Base-by-base conservation (phyloP, 163 green algal species). In the Volvox carteri region DNA sequence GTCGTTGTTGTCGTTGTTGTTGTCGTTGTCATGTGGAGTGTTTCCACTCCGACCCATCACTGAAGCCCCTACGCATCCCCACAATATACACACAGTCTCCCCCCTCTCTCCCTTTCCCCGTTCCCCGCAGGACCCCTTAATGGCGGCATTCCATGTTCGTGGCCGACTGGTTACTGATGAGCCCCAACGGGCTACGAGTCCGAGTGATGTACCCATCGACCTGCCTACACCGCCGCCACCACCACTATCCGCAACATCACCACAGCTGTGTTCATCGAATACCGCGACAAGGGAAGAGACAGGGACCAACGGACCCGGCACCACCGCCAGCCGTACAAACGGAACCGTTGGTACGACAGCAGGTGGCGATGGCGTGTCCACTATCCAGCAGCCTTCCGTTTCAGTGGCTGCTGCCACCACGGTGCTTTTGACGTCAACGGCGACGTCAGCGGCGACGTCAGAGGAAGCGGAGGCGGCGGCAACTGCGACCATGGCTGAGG, bases 141-240 rank as follows among this genome's bases (percentile, higher is more conserved):
- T 86, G 62, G 65, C 88, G 2, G 89, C 85, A 12, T 92, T 92
- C 58, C 65, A 91, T 14, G 65, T 79, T 7, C 75, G 85, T 2
- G 8, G 30, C 39, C 70, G 37, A 52, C 79, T 62, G 21, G n/a
- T 85, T 46, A 46, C 39, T 18, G 62, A 84, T 18, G 62, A 84
- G 78, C 70, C 74, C 30, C 88, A 93, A 37, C 30, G 23, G 0
- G 88, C 81, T 18, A 42, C 37, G 0, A 65, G 62, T 19, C 4
- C 8, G 4, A 23, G 5, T 0, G 85, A 92, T 67, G 28, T 91
- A 50, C 91, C 89, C 72, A 90, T 92, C 33, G 60, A 62, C 39
- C 25, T 73, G 52, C 54, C 78, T 28, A 44, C 30, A 21, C 14
- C 44, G 8, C 8, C 74, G 9, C 14, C 41, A n/a, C n/a, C n/a